phyloP scores from a whole-genome alignment of 768 basidiomycete species.

The Podaxis carcinomalis region DNA sequence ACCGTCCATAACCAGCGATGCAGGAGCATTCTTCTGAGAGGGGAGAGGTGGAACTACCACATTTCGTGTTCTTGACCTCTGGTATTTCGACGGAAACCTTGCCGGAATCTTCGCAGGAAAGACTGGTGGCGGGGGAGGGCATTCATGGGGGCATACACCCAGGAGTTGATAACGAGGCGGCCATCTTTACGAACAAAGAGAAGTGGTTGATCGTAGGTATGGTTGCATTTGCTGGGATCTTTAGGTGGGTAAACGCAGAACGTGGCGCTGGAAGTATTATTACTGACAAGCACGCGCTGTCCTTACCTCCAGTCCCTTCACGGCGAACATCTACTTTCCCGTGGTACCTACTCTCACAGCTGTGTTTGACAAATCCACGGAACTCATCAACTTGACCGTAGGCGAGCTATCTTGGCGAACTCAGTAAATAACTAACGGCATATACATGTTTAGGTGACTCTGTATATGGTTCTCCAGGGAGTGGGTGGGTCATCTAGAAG shows the following conservation, averaged over 20 bases:
- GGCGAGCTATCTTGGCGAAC: neutral
- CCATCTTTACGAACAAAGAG: constrained; percentile 48
- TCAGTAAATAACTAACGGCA: too few species aligned
- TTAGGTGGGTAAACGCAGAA: constrained; percentile 40
- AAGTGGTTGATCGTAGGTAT: constrained; percentile 69
- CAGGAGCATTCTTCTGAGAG: too few species aligned
- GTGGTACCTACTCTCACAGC: constrained; percentile 65
- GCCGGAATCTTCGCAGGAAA: neutral
- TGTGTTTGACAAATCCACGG: constrained; percentile 61
- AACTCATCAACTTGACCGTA: constrained; percentile 77
- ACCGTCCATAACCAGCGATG: too few species aligned
- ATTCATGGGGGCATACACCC: neutral
- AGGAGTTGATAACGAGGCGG: constrained; percentile 26
- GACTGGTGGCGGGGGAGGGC: neutral
- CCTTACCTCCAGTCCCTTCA: constrained; percentile 46
- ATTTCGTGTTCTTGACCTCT: too few species aligned
- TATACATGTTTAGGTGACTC: constrained; percentile 40
- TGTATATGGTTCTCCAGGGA: constrained; percentile 73
- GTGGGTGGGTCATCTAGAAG: constrained; percentile 36
- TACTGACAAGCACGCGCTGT: too few species aligned
- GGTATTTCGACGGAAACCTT: too few species aligned
- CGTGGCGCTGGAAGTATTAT: neutral
- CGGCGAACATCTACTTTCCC: constrained; percentile 76
- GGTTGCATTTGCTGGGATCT: constrained; percentile 52
- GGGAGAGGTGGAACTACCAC: too few species aligned